Percentiles rank a stretch among this genome's conserved stretches.
Evolutionary conservation across 768 basidiomycete species (phyloP).

Genomic region (Amanita polypyramis): DNA sequence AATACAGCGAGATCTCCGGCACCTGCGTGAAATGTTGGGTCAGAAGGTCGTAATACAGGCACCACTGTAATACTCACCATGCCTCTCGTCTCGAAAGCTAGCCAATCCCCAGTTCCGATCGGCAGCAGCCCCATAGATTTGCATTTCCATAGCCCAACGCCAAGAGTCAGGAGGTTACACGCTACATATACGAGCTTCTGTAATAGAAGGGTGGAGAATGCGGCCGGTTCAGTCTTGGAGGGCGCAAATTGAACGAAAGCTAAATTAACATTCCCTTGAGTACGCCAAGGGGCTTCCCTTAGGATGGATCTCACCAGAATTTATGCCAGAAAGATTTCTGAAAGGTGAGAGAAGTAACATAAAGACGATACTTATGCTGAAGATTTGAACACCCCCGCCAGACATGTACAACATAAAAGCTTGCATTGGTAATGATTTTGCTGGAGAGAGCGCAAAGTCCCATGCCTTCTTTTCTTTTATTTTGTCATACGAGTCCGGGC

Average conservation of each 20-base stretch:
- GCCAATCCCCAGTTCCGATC: conserved; percentile 87
- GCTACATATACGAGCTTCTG: conserved; percentile 65
- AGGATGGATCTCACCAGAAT: conserved; percentile 47
- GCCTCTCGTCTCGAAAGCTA: conserved; percentile 82
- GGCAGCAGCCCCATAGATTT: conserved; percentile 87
- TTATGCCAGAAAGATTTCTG: conserved; percentile 72
- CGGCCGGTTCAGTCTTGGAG: conserved; percentile 39
- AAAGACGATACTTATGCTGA: conserved; percentile 93
- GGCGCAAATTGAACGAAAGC: conserved; percentile 73
- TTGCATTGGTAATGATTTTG: conserved; percentile 92
- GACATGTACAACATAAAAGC: conserved; percentile 99
- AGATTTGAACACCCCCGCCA: conserved; percentile 90
- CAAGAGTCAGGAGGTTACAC: conserved; percentile 70
- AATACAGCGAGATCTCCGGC: conserved; percentile 3
- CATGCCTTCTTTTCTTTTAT: conserved; percentile 77
- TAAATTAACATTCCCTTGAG: conserved; percentile 14
- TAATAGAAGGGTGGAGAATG: conserved; percentile 45
- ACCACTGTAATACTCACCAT: conserved; percentile 31
- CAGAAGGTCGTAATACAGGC: not conserved
- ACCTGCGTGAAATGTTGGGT: not conserved
- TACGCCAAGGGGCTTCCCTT: not conserved
- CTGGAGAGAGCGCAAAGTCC: conserved; percentile 77
- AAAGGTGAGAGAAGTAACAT: conserved; percentile 85
- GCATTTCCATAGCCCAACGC: conserved; percentile 88
- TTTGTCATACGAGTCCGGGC: conserved; percentile 43